Evolutionary conservation across 768 basidiomycete genomes (phyloP).

Genomic region (Tephrocybe sp.): DNA sequence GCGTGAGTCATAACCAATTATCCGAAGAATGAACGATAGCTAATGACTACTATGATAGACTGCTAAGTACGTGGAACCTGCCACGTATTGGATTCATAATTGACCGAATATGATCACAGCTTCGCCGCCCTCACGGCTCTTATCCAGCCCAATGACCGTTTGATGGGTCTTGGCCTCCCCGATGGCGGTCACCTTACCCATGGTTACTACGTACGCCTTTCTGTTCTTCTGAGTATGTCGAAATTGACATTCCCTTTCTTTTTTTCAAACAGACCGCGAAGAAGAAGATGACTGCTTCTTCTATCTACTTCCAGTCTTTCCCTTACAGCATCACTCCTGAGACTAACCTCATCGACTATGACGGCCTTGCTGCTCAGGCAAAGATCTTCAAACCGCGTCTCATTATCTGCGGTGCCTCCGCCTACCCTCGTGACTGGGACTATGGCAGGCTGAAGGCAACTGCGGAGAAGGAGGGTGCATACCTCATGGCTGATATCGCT

Average conservation of each 20-base stretch:
- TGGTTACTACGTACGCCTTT: conserved; percentile 84
- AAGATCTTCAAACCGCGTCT: conserved; percentile 94
- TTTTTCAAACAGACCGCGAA: conserved; percentile 74
- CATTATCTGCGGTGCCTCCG: conserved; percentile 96
- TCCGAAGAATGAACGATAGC: not conserved
- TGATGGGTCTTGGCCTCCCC: conserved; percentile 98
- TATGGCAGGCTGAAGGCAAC: conserved; percentile 79
- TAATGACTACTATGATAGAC: conserved; percentile 48
- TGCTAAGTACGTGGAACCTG: conserved; percentile 65
- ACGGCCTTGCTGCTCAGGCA: conserved; percentile 74
- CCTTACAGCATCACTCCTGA: conserved; percentile 85
- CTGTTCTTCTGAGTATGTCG: conserved; percentile 1
- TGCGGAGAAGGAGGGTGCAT: conserved; percentile 86
- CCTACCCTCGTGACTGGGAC: conserved; percentile 99
- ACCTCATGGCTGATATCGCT: conserved; percentile 95
- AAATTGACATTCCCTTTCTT: conserved; percentile 10
- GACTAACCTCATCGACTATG: conserved; percentile 90
- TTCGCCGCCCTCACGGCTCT: conserved; percentile 96
- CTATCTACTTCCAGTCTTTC: conserved; percentile 99
- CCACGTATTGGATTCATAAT: not conserved
- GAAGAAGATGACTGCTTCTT: conserved; percentile 99
- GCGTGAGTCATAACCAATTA: conserved; percentile 47
- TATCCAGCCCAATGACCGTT: conserved; percentile 93
- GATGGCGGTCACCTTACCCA: conserved; percentile 98
- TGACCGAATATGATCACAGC: conserved; percentile 39